Base-by-base conservation (phyloP, 1,284 basidiomycete species). In the Ceratobasidium sp. region DNA sequence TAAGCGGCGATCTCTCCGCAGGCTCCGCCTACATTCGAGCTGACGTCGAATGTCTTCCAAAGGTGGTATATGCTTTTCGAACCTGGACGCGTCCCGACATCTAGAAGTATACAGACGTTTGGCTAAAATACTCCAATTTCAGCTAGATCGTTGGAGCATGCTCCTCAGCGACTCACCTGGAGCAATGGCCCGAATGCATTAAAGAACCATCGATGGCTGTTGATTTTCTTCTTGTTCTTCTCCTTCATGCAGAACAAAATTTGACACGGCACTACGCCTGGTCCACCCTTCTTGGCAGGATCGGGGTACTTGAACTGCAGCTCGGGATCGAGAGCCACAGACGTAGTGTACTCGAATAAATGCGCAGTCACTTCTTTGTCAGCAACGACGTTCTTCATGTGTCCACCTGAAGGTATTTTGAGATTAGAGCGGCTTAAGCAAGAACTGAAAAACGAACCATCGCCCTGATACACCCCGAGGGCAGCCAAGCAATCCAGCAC, bases 171-270 rank as follows among this genome's bases (percentile, higher is more conserved):
- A 37, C 84, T 83, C 64, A 92, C 93, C 88, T 95, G 90, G 28
- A 93, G 82, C 81, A 91, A 84, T 0, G 88, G 86, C 0, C 87
- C 90, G 82, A 98, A 97, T 0, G 95, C 96, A 82, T 97, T 97
- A 84, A 98, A 97, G 83, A 96, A 96, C 96, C 95, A 97, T 58
- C 95, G 87, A 82, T 99, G 97, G 77, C 93, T 94, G 82, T 97
- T 98, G 82, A 98, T 97, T 86, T 98, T 98, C 86, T 96, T 97
- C 82, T 93, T 91, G 83, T 98, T 98, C 86, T 92, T 94, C 85
- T 95, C 96, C 87, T 99, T 98, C 86, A 98, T 89, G 82, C 86
- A 85, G 79, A 89, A 86, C 78, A 89, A 87, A 81, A 88, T 86
- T 79, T 88, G 87, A 31, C 85, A 85, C 82, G 83, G 83, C 5